These are phyloP conservation scores for Aspergillus novofumigatus DNA, from an alignment of 2,329 filamentous ascomycete genomes.

Conservation along the genomic window DNA sequence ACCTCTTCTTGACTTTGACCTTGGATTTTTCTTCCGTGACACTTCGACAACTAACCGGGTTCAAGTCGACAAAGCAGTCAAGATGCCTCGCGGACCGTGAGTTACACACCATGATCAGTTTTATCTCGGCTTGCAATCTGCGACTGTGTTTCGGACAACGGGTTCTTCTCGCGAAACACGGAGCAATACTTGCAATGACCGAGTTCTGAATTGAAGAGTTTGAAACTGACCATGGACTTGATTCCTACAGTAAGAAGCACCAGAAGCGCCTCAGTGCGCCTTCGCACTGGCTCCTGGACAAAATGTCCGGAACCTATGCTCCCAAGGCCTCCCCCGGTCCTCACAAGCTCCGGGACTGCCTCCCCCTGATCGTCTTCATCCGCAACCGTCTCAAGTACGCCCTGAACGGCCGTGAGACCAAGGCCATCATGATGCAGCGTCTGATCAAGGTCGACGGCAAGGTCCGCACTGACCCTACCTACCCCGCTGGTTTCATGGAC, in stretches of 20 bases:
- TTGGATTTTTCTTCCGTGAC: constrained; percentile 25
- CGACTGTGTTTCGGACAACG: not conserved
- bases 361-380: constrained; percentile 98
- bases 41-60: constrained; percentile 36
- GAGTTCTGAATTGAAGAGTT: constrained; percentile 1
- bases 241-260: constrained; percentile 80
- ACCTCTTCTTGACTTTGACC: constrained; percentile 16
- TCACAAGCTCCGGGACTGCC: constrained; percentile 99
- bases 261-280: constrained; percentile 99
- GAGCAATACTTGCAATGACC: not conserved
- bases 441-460: constrained; percentile 99
- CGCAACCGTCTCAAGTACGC: constrained; percentile 94
- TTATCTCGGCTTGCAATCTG: not conserved
- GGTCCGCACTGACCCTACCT: constrained; percentile 97
- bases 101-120: constrained; percentile 25
- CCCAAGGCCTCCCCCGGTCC: constrained; percentile 74
- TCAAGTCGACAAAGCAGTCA: constrained; percentile 41
- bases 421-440: constrained; percentile 98
- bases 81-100: constrained; percentile 58
- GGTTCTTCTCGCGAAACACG: constrained; percentile 1
- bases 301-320: constrained; percentile 85
- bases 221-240: constrained; percentile 25
- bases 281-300: constrained; percentile 99
- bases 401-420: constrained; percentile 96
- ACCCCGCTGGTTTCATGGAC: constrained; percentile 98